These are phyloP conservation scores for Fusarium stilboides DNA, from an alignment of 2,329 filamentous ascomycete genomes.

Conservation along the genomic window DNA sequence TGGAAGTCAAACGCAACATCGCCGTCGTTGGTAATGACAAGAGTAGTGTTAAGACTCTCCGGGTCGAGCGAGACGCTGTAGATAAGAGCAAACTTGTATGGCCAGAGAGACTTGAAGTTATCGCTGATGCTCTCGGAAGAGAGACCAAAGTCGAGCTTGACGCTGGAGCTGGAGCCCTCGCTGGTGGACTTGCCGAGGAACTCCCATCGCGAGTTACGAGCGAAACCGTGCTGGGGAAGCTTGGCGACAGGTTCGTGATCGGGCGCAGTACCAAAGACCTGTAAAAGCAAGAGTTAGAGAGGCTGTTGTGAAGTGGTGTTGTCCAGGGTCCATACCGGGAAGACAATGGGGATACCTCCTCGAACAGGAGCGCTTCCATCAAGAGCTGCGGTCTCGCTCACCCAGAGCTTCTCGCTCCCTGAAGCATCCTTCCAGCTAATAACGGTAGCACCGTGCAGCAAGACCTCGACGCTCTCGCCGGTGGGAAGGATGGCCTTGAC, in stretches of 20 bases:
- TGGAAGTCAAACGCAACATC: slow-evolving; percentile 89
- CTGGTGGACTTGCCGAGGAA: slow-evolving; percentile 86
- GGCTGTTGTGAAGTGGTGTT: not conserved
- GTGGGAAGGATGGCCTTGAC: slow-evolving; percentile 87
- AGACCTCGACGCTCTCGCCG: slow-evolving; percentile 87
- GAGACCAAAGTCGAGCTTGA: slow-evolving; percentile 97
- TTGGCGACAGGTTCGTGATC: slow-evolving; percentile 81
- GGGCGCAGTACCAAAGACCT: slow-evolving; percentile 90
- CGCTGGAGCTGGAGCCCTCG: slow-evolving; percentile 71
- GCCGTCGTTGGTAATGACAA: slow-evolving; percentile 93
- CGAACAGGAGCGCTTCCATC: slow-evolving; percentile 92
- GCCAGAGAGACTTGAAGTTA: slow-evolving; percentile 81
- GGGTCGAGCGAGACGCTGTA: slow-evolving; percentile 91
- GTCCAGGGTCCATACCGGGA: slow-evolving; percentile 78
- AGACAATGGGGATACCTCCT: slow-evolving; percentile 93
- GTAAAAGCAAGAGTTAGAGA: slow-evolving; percentile 7
- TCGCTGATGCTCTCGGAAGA: slow-evolving; percentile 79
- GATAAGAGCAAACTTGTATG: slow-evolving; percentile 88
- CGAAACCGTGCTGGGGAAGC: slow-evolving; percentile 95
- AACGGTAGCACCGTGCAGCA: slow-evolving; percentile 94
- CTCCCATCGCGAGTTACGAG: slow-evolving; percentile 91
- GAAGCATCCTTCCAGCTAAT: slow-evolving; percentile 90
- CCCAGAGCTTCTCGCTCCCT: slow-evolving; percentile 86
- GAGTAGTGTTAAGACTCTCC: slow-evolving; percentile 81
- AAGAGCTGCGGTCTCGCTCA: slow-evolving; percentile 84